Percentiles rank a stretch among this genome's conserved stretches.
Conservation (phyloP, 768 basidiomycete species). For the Mycena haematopus region DNA sequence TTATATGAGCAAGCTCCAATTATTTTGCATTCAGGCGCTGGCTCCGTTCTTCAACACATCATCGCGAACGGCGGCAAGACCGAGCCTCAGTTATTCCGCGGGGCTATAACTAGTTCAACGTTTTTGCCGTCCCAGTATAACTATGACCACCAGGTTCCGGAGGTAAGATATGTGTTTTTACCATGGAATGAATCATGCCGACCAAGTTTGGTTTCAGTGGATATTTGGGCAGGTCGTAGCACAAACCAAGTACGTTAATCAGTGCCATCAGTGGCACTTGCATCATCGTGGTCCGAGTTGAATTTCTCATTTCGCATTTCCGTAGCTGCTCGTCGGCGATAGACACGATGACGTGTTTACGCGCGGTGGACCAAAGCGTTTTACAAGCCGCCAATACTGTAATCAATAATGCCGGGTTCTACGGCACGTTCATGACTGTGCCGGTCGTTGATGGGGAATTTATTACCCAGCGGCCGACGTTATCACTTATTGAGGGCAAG, state of each 20-base stretch:
- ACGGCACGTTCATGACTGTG: slow-evolving; percentile 37
- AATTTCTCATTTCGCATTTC: neutral
- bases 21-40: slow-evolving; percentile 32
- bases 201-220: slow-evolving; percentile 10
- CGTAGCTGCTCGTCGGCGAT: slow-evolving; percentile 31
- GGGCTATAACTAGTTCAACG: slow-evolving; percentile 39
- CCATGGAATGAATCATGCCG: neutral
- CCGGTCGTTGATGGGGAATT: slow-evolving; percentile 45
- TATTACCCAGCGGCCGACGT: slow-evolving; percentile 40
- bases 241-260: slow-evolving; percentile 27
- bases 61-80: slow-evolving; percentile 40
- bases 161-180: slow-evolving; percentile 3
- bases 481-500: slow-evolving; percentile 34
- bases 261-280: neutral
- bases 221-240: slow-evolving; percentile 31
- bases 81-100: slow-evolving; percentile 39
- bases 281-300: neutral
- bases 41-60: slow-evolving; percentile 45
- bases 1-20: neutral
- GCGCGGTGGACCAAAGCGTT: slow-evolving; percentile 26
- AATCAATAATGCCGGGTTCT: slow-evolving; percentile 37
- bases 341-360: slow-evolving; percentile 30
- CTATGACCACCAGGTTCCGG: slow-evolving; percentile 33
- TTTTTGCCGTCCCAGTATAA: slow-evolving; percentile 41
- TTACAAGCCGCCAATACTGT: slow-evolving; percentile 36